Evolutionary conservation across 2,329 filamentous ascomycete species (phyloP), one percentile per base, ranked within the genome.

Genomic region (Xylariales sp.): DNA sequence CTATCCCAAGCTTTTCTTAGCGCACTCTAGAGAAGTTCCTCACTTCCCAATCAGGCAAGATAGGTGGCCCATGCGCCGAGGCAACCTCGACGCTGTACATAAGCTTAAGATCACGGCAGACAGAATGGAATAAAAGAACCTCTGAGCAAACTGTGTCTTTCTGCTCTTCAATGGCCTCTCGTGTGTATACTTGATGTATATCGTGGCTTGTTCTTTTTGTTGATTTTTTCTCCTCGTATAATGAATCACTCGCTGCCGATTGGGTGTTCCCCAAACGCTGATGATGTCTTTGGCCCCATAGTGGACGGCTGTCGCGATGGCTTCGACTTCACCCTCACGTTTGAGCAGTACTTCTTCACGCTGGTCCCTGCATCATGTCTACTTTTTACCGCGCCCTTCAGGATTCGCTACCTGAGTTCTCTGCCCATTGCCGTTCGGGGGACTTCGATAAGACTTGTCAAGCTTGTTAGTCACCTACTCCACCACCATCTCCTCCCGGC

Each of bases 341-440:
- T 38, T 19, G 59, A 65, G 42, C 57, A 64, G 17, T 57, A 53
- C 20, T 46, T 64, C 32, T 53, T 65, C 27, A 48, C 55, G 24
- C 50, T 55, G 35, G 18, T 48, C 16, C 62, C 60, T 2, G 54
- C 56, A 7, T 48, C 47, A 12, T 27, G 59, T 24, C 45, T 64
- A 7, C 35, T 65, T 5, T 17, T 62, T 7, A 44, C 47, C 5
- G 58, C 48, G 1, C 61, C 60, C 0, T 20, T 62, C n/a, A 57
- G 59, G 13, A 45, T 62, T 21, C 25, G 46, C 5, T 45, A 40
- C 11, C 54, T 63, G 3, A 37, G 44, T 20, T 55, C 51, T 32
- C 40, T 42, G 5, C 48, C 55, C 8, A 41, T 45, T 27, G 47
- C 49, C n/a, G 53, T 58, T n/a, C 32, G 43, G 5, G 54, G 49